These are phyloP conservation scores for Apiotrichum brassicae DNA, from an alignment of 1,284 basidiomycete species.

Conservation along the genomic window DNA sequence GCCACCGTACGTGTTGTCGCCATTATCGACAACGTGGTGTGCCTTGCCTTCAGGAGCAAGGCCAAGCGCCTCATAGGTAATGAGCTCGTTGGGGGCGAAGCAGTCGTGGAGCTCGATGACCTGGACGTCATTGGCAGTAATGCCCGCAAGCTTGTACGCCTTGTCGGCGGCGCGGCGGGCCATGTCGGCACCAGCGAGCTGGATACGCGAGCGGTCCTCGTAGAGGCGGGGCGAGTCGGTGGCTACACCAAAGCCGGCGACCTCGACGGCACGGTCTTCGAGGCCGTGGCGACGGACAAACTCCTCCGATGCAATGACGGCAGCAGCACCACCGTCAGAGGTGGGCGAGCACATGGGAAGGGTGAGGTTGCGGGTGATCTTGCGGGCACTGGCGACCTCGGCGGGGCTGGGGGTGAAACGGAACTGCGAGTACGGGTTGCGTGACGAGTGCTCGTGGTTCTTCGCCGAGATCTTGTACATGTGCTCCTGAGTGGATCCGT, in stretches of 20 bases:
- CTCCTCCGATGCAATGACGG: slow-evolving; percentile 15
- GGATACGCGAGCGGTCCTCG: slow-evolving; percentile 14
- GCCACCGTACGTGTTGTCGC: slow-evolving; percentile 21
- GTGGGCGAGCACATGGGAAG: slow-evolving; percentile 22
- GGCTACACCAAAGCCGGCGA: slow-evolving; percentile 11
- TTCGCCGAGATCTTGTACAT: slow-evolving; percentile 16
- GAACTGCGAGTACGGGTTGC: slow-evolving; percentile 23
- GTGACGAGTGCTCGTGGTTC: slow-evolving; percentile 18
- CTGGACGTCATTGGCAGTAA: slow-evolving; percentile 15
- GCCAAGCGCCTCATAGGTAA: slow-evolving; percentile 17
- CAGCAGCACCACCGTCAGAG: slow-evolving; percentile 14
- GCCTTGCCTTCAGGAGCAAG: slow-evolving; percentile 12
- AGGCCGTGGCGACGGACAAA: slow-evolving; percentile 14
- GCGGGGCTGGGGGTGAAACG: slow-evolving; percentile 11
- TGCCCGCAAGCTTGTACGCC: slow-evolving; percentile 15
- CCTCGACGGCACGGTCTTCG: slow-evolving; percentile 19
- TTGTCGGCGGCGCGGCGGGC: slow-evolving; percentile 9
- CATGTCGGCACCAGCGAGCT: slow-evolving; percentile 19
- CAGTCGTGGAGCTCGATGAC: slow-evolving; percentile 23
- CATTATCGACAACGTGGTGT: slow-evolving; percentile 15
- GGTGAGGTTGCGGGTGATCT: slow-evolving; percentile 19
- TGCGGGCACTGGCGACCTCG: slow-evolving; percentile 13
- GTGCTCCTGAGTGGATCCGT: slow-evolving; percentile 16
- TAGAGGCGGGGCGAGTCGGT: slow-evolving; percentile 17
- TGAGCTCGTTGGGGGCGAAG: slow-evolving; percentile 21